A percentile compares a stretch with the other conserved stretches of the same genome.
phyloP scores from a whole-genome alignment of 192 early-diverging fungal genomes.

The Cladochytrium replicatum region DNA sequence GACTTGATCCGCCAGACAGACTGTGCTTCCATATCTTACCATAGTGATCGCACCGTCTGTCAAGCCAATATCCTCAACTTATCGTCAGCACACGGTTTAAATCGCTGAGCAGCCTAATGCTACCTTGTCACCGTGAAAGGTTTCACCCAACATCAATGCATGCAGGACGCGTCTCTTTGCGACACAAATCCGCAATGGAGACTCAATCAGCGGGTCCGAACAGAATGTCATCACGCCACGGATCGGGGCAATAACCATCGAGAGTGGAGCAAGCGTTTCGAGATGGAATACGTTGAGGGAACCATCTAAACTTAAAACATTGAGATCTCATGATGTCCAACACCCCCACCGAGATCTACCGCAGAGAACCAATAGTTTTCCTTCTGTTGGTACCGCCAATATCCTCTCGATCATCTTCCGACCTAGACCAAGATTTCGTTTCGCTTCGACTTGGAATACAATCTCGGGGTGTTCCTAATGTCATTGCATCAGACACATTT shows the following conservation, averaged over 20 bases:
- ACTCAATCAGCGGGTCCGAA: slow-evolving; percentile 22
- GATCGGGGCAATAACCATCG: slow-evolving; percentile 11
- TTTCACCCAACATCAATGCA: slow-evolving; percentile 18
- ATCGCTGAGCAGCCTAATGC: neutral
- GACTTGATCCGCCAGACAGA: slow-evolving; percentile 62
- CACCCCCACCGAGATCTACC: slow-evolving; percentile 30
- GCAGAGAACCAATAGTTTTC: slow-evolving; percentile 52
- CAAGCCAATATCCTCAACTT: slow-evolving; percentile 48
- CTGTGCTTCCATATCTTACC: slow-evolving; percentile 35
- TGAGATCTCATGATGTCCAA: neutral
- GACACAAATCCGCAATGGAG: slow-evolving; percentile 30
- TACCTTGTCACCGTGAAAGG: slow-evolving; percentile 40
- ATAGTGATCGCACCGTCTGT: slow-evolving; percentile 50
- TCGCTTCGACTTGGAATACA: slow-evolving; percentile 25
- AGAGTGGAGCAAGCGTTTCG: slow-evolving; percentile 17
- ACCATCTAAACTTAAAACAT: slow-evolving; percentile 36
- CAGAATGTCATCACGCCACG: slow-evolving; percentile 23
- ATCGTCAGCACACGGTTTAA: slow-evolving; percentile 1
- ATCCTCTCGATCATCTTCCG: slow-evolving; percentile 50
- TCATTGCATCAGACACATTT: neutral
- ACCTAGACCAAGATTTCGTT: slow-evolving; percentile 44
- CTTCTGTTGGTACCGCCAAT: slow-evolving; percentile 50
- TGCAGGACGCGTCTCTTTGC: slow-evolving; percentile 28
- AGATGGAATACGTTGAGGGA: slow-evolving; percentile 54
- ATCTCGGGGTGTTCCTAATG: slow-evolving; percentile 19